phyloP scores from a whole-genome alignment of 2,329 filamentous ascomycete species.

The Hyphodiscus sp. region DNA sequence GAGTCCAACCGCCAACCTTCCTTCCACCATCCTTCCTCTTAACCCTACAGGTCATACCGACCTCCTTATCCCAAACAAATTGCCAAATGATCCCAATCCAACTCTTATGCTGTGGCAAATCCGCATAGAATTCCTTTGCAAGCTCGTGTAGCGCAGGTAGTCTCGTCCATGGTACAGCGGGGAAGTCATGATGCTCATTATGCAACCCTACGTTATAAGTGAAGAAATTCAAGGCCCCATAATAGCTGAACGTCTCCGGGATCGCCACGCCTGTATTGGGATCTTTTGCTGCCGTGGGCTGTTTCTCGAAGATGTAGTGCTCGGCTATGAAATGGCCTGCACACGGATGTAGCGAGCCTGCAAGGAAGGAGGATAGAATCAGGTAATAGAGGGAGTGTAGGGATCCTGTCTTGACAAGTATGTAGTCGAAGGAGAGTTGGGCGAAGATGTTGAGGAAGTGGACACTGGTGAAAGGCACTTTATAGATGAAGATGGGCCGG shows the following conservation, averaged over 20 bases:
- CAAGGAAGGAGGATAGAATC: slow-evolving; percentile 83
- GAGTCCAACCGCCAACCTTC: slow-evolving; percentile 60
- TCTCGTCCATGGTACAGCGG: slow-evolving; percentile 89
- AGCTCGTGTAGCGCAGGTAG: slow-evolving; percentile 71
- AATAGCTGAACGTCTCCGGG: slow-evolving; percentile 96
- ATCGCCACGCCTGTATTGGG: slow-evolving; percentile 53
- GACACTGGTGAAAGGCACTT: slow-evolving; percentile 77
- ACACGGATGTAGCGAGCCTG: slow-evolving; percentile 86
- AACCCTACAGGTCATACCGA: slow-evolving; percentile 86
- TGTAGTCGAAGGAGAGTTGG: slow-evolving; percentile 72
- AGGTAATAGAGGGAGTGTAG: slow-evolving; percentile 71
- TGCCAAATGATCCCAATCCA: slow-evolving; percentile 94
- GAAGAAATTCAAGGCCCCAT: slow-evolving; percentile 82
- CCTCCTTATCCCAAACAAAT: slow-evolving; percentile 84
- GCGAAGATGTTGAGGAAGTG: slow-evolving; percentile 75
- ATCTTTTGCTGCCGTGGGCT: slow-evolving; percentile 43
- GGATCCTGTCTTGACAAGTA: slow-evolving; percentile 56
- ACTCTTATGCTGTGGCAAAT: slow-evolving; percentile 78
- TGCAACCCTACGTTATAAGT: slow-evolving; percentile 98
- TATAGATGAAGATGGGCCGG: slow-evolving; percentile 90
- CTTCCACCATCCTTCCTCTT: slow-evolving; percentile 78
- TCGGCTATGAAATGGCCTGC: slow-evolving; percentile 98
- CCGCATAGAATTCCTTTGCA: slow-evolving; percentile 86
- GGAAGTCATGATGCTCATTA: slow-evolving; percentile 99
- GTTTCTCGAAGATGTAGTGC: slow-evolving; percentile 76